Conservation (phyloP, 768 basidiomycete genomes). For the Psilocybe sp. region DNA sequence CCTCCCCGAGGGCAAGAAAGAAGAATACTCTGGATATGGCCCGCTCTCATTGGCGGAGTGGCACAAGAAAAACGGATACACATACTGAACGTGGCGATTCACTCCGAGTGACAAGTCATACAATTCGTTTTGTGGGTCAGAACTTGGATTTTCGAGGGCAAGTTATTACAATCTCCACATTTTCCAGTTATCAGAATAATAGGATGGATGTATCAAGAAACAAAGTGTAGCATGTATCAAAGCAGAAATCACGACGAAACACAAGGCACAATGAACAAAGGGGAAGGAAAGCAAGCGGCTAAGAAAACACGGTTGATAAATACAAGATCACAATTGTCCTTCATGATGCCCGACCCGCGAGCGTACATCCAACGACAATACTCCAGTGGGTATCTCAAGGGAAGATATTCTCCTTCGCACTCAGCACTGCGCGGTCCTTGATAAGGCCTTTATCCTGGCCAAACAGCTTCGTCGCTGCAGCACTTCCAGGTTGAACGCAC, state of each 20-base stretch:
- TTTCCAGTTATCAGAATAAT: too few species aligned
- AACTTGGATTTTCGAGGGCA: too few species aligned
- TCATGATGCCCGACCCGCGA: too few species aligned
- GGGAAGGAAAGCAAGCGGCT: too few species aligned
- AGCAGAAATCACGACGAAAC: too few species aligned
- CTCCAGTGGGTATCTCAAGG: constrained; percentile 7
- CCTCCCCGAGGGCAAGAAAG: constrained; percentile 56
- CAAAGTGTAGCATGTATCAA: too few species aligned
- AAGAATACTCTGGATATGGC: constrained; percentile 42
- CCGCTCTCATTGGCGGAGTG: constrained; percentile 50
- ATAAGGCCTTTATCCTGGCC: constrained; percentile 15
- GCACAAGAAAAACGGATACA: constrained; percentile 49
- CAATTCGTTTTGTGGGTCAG: neutral
- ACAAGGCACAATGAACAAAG: too few species aligned
- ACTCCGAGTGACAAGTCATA: neutral
- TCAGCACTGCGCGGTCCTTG: constrained; percentile 37
- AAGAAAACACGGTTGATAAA: too few species aligned
- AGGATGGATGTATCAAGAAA: too few species aligned
- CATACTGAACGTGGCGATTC: constrained; percentile 36
- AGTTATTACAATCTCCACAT: too few species aligned
- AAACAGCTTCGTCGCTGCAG: constrained; percentile 11
- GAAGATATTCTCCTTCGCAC: constrained; percentile 51
- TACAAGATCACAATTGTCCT: too few species aligned
- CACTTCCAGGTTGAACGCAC: constrained; percentile 15
- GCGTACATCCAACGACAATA: too few species aligned